Percentiles rank a stretch among this genome's conserved stretches.
Conservation (phyloP, 2,329 filamentous ascomycete genomes). For the Fusarium algeriense region DNA sequence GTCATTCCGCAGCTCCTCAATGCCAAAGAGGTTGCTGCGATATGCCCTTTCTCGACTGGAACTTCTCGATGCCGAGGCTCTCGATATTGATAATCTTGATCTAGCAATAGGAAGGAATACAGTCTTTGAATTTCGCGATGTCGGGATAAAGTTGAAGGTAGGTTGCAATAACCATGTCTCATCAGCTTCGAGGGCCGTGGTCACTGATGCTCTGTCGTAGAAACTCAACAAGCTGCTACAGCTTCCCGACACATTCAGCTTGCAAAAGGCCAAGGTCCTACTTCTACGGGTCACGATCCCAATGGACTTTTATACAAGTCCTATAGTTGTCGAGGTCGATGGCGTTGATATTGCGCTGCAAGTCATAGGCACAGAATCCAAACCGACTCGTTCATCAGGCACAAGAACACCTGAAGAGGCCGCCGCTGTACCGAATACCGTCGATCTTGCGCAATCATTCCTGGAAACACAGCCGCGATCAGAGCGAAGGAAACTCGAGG, state of each 20-base stretch:
- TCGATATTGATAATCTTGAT: slow-evolving; percentile 88
- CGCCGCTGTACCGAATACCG: slow-evolving; percentile 72
- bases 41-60: slow-evolving; percentile 88
- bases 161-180: slow-evolving; percentile 16
- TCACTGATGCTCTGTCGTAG: slow-evolving; percentile 60
- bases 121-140: slow-evolving; percentile 86
- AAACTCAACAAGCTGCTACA: slow-evolving; percentile 82
- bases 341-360: slow-evolving; percentile 80
- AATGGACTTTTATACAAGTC: slow-evolving; percentile 86
- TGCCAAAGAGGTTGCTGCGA: slow-evolving; percentile 89
- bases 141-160: slow-evolving; percentile 84
- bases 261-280: slow-evolving; percentile 80
- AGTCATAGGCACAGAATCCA: slow-evolving; percentile 57
- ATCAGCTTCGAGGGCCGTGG: slow-evolving; percentile 10
- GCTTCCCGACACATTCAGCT: slow-evolving; percentile 77
- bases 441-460: slow-evolving; percentile 82
- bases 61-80: slow-evolving; percentile 85
- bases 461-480: slow-evolving; percentile 76
- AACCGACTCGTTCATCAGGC: slow-evolving; percentile 56
- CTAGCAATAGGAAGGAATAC: slow-evolving; percentile 85
- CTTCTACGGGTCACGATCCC: slow-evolving; percentile 85
- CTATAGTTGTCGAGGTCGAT: slow-evolving; percentile 84
- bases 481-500: slow-evolving; percentile 76
- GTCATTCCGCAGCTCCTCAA: slow-evolving; percentile 74
- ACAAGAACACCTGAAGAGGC: slow-evolving; percentile 46